A percentile compares a stretch with the other conserved stretches of the same genome.
These are phyloP conservation scores for Begonia peltatifolia DNA, from an alignment of 306 rosid genomes.

Conservation along the genomic window DNA sequence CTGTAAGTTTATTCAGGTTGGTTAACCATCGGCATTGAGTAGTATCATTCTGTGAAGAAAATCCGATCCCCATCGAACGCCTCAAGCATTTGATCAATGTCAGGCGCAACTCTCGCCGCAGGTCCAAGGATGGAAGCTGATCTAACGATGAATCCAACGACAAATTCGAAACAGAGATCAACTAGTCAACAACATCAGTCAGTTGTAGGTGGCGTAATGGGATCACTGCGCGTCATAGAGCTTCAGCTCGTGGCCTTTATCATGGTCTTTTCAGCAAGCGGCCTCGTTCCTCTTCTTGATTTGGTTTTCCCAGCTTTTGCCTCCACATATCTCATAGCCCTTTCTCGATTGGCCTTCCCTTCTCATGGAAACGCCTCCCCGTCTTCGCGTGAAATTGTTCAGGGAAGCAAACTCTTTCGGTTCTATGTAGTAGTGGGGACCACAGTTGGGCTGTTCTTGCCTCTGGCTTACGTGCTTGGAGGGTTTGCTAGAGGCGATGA, in stretches of 20 bases:
- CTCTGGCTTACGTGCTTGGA: conserved; percentile 68
- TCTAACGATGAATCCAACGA: neutral
- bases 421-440: conserved; percentile 54
- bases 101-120: conserved; percentile 53
- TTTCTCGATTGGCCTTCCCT: conserved; percentile 55
- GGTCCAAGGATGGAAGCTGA: conserved; percentile 22
- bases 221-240: conserved; percentile 62
- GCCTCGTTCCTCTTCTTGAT: conserved; percentile 63
- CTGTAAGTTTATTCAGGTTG: no score
- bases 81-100: conserved; percentile 20
- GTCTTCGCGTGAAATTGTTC: conserved; percentile 27
- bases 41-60: no score
- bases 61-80: no score
- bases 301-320: conserved; percentile 50
- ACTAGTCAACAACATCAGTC: conserved; percentile 9
- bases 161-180: conserved; percentile 3
- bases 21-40: no score
- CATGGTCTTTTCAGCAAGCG: conserved; percentile 75
- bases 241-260: conserved; percentile 81
- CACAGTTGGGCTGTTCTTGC: conserved; percentile 56
- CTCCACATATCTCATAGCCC: conserved; percentile 44
- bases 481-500: conserved; percentile 86
- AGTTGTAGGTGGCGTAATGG: conserved; percentile 39
- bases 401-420: conserved; percentile 38
- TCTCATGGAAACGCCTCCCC: conserved; percentile 8